Evolutionary conservation across 805 yeast species (phyloP).

Genomic region (Metschnikowia kofuensis): DNA sequence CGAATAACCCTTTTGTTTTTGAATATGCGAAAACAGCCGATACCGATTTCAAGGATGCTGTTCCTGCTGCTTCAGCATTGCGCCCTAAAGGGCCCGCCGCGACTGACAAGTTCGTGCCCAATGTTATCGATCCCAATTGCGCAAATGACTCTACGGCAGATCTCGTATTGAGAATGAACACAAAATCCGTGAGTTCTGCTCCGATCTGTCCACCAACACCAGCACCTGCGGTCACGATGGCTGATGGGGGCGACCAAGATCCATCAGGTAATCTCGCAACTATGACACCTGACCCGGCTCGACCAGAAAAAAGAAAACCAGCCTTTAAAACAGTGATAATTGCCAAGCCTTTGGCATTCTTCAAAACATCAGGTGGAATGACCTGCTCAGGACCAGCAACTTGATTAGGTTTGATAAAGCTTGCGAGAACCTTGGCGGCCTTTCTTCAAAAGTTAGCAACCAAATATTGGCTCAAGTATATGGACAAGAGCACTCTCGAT

Average conservation of each 20-base stretch:
- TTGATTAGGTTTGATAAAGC: slow-evolving; percentile 94
- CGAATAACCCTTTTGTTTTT: slow-evolving; percentile 93
- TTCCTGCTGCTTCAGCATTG: slow-evolving; percentile 95
- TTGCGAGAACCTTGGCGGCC: slow-evolving; percentile 87
- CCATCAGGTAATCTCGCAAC: slow-evolving; percentile 95
- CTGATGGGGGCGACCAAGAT: slow-evolving; percentile 96
- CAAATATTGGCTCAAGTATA: not conserved
- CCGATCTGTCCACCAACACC: slow-evolving; percentile 99
- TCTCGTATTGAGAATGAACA: slow-evolving; percentile 80
- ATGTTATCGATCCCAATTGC: slow-evolving; percentile 87
- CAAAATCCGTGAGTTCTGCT: slow-evolving; percentile 93
- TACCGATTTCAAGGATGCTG: slow-evolving; percentile 82
- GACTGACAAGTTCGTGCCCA: slow-evolving; percentile 91
- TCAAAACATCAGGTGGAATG: slow-evolving; percentile 84
- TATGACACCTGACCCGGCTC: slow-evolving; percentile 96
- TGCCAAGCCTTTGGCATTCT: slow-evolving; percentile 91
- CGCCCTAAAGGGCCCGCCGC: slow-evolving; percentile 98
- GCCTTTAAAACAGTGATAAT: slow-evolving; percentile 93
- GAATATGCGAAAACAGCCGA: slow-evolving; percentile 93
- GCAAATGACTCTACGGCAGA: slow-evolving; percentile 93
- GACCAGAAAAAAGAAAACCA: slow-evolving; percentile 91
- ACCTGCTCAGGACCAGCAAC: slow-evolving; percentile 82
- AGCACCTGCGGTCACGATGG: slow-evolving; percentile 94
- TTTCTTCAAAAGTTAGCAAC: slow-evolving; percentile 46
- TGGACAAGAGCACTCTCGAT: too few relatives aligned